These are phyloP conservation scores for Phellinidium pouzarii DNA, from an alignment of 1,284 basidiomycete species.

Conservation along the genomic window DNA sequence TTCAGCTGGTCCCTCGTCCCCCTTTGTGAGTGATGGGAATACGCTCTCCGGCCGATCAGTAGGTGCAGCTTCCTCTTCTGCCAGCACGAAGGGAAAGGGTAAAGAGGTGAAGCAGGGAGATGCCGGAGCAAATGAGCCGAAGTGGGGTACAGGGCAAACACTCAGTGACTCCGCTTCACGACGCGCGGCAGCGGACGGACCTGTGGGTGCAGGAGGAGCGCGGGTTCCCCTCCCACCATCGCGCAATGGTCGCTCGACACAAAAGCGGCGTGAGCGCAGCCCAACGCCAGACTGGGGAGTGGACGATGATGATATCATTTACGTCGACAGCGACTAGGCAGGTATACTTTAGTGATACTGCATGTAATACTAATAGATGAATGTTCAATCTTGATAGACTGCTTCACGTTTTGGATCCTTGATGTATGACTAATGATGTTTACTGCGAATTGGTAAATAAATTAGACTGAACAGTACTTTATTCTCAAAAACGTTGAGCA, in stretches of 20 bases:
- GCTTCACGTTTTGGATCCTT: too few species aligned
- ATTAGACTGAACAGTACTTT: too few species aligned
- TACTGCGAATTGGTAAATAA: too few species aligned
- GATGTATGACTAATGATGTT: too few species aligned
- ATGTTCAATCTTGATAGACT: too few species aligned
- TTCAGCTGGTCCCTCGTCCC: constrained; percentile 21
- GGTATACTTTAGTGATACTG: too few species aligned
- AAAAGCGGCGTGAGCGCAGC: constrained; percentile 40
- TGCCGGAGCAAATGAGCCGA: constrained; percentile 22
- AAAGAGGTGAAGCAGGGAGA: constrained; percentile 27
- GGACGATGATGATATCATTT: constrained; percentile 63
- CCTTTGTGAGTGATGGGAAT: constrained; percentile 47
- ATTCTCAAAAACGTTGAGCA: too few species aligned
- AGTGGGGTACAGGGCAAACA: constrained; percentile 56
- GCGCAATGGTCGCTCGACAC: constrained; percentile 21
- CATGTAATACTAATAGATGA: too few species aligned
- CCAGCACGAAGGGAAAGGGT: constrained; percentile 53
- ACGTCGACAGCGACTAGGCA: constrained; percentile 59
- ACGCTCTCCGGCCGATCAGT: constrained; percentile 43
- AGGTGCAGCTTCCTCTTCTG: constrained; percentile 29
- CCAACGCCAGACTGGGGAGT: constrained; percentile 73
- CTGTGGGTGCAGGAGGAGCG: constrained; percentile 48
- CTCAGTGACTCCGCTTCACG: constrained; percentile 39
- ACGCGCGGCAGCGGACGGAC: constrained; percentile 27
- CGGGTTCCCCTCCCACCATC: constrained; percentile 39